phyloP scores from a whole-genome alignment of 2,329 filamentous ascomycete species.

The Penicillium nordicum region DNA sequence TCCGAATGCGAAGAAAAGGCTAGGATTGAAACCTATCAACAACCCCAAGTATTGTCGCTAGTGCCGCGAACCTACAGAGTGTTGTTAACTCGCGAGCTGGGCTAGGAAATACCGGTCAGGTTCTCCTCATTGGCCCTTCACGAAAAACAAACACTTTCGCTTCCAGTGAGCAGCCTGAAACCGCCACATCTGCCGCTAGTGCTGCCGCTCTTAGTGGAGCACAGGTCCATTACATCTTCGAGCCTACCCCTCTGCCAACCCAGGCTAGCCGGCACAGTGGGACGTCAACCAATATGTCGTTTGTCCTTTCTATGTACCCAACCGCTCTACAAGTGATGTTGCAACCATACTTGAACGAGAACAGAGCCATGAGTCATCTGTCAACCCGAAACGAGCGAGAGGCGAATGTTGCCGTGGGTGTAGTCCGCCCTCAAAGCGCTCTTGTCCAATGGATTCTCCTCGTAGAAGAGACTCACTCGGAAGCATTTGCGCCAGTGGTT shows the following conservation, averaged over 20 bases:
- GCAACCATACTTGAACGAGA: slow-evolving; percentile 48
- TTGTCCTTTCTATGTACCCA: slow-evolving; percentile 60
- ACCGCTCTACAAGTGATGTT: slow-evolving; percentile 61
- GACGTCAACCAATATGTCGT: slow-evolving; percentile 46
- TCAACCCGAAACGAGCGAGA: slow-evolving; percentile 71
- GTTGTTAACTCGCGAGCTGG: slow-evolving; percentile 46
- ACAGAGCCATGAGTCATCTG: slow-evolving; percentile 67
- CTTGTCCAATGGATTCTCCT: slow-evolving; percentile 80
- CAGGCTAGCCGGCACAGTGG: slow-evolving; percentile 24
- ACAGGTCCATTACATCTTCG: slow-evolving; percentile 59
- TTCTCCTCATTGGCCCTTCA: slow-evolving; percentile 67
- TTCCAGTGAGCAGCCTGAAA: slow-evolving; percentile 13
- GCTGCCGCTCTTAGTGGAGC: slow-evolving; percentile 29
- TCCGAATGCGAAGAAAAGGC: slow-evolving; percentile 51
- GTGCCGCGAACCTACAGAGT: slow-evolving; percentile 22
- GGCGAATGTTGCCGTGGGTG: slow-evolving; percentile 71
- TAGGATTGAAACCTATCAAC: background rate
- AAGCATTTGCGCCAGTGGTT: slow-evolving; percentile 73
- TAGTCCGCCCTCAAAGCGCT: slow-evolving; percentile 63
- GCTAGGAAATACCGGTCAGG: slow-evolving; percentile 65
- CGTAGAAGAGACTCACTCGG: slow-evolving; percentile 69
- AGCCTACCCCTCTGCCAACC: slow-evolving; percentile 49
- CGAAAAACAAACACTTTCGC: slow-evolving; percentile 64
- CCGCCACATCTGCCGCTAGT: slow-evolving; percentile 33
- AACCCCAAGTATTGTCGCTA: slow-evolving; percentile 52